A percentile compares a stretch with the other conserved stretches of the same genome.
Conservation (phyloP, 2,329 filamentous ascomycete species). For the Uncinocarpus reesii region DNA sequence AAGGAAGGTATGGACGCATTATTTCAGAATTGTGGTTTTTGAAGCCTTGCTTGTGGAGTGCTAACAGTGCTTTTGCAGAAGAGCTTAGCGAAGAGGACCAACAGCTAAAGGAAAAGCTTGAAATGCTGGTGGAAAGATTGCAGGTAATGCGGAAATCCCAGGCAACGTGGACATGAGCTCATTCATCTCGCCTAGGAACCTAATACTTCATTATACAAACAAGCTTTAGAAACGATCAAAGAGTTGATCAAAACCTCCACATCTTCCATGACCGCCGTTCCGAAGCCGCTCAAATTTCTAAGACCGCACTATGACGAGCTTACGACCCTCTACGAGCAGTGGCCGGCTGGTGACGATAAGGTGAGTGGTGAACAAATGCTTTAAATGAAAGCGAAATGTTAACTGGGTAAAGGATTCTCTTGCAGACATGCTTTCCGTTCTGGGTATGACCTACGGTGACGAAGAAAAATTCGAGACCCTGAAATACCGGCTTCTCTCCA, state of each 20-base stretch:
- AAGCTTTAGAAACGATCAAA: conserved; percentile 92
- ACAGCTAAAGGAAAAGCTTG: conserved; percentile 93
- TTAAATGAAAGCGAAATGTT: not conserved
- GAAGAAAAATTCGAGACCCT: conserved; percentile 92
- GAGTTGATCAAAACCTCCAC: conserved; percentile 98
- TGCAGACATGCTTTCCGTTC: conserved; percentile 90
- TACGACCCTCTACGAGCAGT: conserved; percentile 77
- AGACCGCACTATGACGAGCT: conserved; percentile 91
- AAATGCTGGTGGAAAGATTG: conserved; percentile 94
- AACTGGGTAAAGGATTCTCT: conserved; percentile 50
- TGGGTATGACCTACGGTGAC: conserved; percentile 98
- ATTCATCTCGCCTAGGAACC: conserved; percentile 53
- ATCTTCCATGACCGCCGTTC: conserved; percentile 97
- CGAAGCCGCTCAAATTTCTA: conserved; percentile 95
- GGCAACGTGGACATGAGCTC: not conserved
- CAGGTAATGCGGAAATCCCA: conserved; percentile 48
- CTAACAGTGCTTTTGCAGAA: conserved; percentile 42
- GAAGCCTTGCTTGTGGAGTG: not conserved
- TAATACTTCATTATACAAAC: conserved; percentile 77
- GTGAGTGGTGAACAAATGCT: conserved; percentile 36
- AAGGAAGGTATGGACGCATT: conserved; percentile 44
- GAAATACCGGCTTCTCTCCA: conserved; percentile 84
- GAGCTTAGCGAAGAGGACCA: conserved; percentile 97
- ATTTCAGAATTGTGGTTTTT: conserved; percentile 18
- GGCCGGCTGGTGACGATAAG: conserved; percentile 76